Conservation (phyloP, 2,329 filamentous ascomycete species). For the Chlorencoelia australis region DNA sequence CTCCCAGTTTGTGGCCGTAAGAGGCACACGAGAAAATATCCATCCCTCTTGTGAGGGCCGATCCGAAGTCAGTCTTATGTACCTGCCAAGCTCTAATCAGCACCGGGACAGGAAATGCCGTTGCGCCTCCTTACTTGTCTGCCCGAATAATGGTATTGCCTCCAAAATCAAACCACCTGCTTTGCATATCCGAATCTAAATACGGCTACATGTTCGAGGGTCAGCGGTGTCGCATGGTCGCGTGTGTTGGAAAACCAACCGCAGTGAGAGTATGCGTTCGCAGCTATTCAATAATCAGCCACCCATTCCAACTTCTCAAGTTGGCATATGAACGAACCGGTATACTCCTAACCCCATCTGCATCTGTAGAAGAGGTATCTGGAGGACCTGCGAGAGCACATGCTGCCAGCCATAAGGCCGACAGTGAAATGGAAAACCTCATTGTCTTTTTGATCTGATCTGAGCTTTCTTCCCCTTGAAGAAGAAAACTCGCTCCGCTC, state of each 20-base stretch:
- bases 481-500: neutral
- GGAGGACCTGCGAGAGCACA: constrained; percentile 27
- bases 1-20: constrained; percentile 98
- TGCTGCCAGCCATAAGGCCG: constrained; percentile 27
- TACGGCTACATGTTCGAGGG: constrained; percentile 56
- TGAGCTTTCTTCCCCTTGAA: constrained; percentile 2
- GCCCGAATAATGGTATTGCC: constrained; percentile 80
- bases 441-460: constrained; percentile 15
- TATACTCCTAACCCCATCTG: constrained; percentile 49
- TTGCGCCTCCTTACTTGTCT: constrained; percentile 45
- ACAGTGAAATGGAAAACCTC: constrained; percentile 22
- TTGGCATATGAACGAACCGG: constrained; percentile 37
- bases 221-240: constrained; percentile 8
- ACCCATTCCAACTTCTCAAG: neutral
- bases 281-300: constrained; percentile 42
- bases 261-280: constrained; percentile 76
- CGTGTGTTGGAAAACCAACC: constrained; percentile 40
- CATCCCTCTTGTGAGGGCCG: constrained; percentile 84
- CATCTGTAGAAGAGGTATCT: constrained; percentile 27
- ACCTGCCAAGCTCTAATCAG: constrained; percentile 41
- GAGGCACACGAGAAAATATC: constrained; percentile 85
- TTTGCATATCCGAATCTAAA: constrained; percentile 95
- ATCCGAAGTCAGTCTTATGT: constrained; percentile 87
- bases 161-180: constrained; percentile 98
- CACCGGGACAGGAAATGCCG: neutral